A percentile compares a stretch with the other conserved stretches of the same genome.
Conservation (phyloP, 768 basidiomycete species). For the Termitomyces sp. region DNA sequence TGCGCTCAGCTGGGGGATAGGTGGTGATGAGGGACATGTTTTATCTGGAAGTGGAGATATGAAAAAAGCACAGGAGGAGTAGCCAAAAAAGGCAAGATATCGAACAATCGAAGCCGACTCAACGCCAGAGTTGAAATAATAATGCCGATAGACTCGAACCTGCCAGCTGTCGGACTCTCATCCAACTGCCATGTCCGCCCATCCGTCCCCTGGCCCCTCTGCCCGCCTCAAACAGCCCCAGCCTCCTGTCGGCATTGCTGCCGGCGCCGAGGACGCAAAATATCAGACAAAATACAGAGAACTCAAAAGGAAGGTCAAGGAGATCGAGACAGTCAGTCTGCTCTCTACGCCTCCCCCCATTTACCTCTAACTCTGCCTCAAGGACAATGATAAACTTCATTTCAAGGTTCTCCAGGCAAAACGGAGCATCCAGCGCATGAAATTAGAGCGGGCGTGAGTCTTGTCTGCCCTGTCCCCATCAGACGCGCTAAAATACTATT, state of each 20-base stretch:
- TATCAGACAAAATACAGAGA: slow-evolving; percentile 88
- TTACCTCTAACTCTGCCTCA: slow-evolving; percentile 15
- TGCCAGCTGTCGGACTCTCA: slow-evolving; percentile 31
- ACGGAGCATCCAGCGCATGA: slow-evolving; percentile 80
- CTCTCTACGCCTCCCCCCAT: slow-evolving; percentile 1
- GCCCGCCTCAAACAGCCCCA: slow-evolving; percentile 42
- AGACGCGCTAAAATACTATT: slow-evolving; percentile 10
- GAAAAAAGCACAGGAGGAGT: slow-evolving; percentile 13
- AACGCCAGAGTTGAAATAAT: slow-evolving; percentile 26
- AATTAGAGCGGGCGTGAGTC: slow-evolving; percentile 83
- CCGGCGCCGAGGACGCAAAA: slow-evolving; percentile 79
- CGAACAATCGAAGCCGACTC: slow-evolving; percentile 28
- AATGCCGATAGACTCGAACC: slow-evolving; percentile 15
- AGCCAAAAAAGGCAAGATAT: slow-evolving; percentile 34
- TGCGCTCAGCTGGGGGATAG: neutral
- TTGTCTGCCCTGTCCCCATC: slow-evolving; percentile 13
- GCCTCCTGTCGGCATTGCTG: slow-evolving; percentile 58
- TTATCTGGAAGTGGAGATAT: neutral
- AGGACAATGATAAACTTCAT: slow-evolving; percentile 89
- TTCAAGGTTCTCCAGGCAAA: slow-evolving; percentile 77
- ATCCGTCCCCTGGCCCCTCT: slow-evolving; percentile 48
- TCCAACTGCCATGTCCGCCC: slow-evolving; percentile 61
- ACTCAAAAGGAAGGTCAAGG: slow-evolving; percentile 81
- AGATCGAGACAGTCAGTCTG: slow-evolving; percentile 70
- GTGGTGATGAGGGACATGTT: neutral